phyloP scores from a whole-genome alignment of 1,139 yeast species.

The Arxiozyma slooffiae region DNA sequence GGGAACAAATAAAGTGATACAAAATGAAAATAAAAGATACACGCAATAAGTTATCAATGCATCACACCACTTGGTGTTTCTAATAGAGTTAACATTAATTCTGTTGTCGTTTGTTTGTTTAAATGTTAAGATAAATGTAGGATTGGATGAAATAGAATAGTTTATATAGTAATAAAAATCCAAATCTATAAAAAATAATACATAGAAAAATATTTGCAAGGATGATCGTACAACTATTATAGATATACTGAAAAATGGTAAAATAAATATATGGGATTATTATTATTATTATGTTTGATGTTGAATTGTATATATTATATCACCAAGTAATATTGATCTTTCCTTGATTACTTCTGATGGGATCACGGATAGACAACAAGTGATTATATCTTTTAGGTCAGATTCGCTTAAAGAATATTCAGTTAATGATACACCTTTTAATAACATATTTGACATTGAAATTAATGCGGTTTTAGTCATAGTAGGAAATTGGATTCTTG shows the following conservation, averaged over 20 bases:
- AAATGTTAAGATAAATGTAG: too few relatives aligned
- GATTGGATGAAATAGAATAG: background rate
- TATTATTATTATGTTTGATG: background rate
- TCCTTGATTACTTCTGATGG: slow-evolving; percentile 13
- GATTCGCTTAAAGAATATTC: slow-evolving; percentile 18
- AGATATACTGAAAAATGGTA: background rate
- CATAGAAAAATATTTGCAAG: too few relatives aligned
- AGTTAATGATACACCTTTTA: slow-evolving; percentile 21
- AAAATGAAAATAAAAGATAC: too few relatives aligned
- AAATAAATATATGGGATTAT: background rate
- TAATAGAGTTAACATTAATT: background rate
- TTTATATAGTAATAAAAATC: background rate
- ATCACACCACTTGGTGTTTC: background rate
- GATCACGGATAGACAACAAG: slow-evolving; percentile 18
- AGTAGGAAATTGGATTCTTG: slow-evolving; percentile 15
- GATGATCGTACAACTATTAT: background rate
- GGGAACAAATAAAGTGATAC: background rate
- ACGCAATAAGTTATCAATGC: background rate
- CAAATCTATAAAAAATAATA: background rate
- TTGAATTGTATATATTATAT: slow-evolving; percentile 13
- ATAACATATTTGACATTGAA: slow-evolving; percentile 16
- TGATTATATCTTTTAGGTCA: slow-evolving; percentile 17
- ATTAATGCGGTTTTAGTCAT: slow-evolving; percentile 17
- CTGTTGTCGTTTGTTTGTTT: background rate
- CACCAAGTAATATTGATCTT: slow-evolving; percentile 19